These are phyloP conservation scores for Fusarium ramigenum DNA, from an alignment of 2,329 filamentous ascomycete species.

Conservation along the genomic window DNA sequence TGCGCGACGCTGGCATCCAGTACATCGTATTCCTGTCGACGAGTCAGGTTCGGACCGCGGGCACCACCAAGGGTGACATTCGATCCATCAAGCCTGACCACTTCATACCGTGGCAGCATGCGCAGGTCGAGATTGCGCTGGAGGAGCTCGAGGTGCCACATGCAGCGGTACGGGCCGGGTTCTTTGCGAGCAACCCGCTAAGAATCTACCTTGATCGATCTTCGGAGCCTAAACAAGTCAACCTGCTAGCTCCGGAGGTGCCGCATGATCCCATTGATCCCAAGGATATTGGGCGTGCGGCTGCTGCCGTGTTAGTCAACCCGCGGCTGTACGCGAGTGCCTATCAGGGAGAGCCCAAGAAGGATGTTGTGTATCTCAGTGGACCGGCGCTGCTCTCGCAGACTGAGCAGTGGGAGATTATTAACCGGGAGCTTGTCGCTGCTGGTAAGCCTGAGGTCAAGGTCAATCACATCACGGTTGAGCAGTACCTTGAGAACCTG, in stretches of 20 bases:
- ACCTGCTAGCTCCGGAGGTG: background rate
- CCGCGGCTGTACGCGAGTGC: background rate
- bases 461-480: background rate
- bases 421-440: background rate
- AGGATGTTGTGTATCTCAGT: background rate
- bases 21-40: background rate
- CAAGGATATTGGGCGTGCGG: background rate
- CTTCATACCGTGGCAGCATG: background rate
- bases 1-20: background rate
- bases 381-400: background rate
- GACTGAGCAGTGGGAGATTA: background rate
- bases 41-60: background rate
- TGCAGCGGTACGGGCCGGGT: background rate
- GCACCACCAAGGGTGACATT: background rate
- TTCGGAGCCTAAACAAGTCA: constrained; percentile 1
- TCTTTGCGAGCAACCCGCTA: background rate
- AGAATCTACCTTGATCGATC: background rate
- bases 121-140: background rate
- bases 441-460: background rate
- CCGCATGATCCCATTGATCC: background rate
- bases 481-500: background rate
- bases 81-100: background rate
- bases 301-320: background rate
- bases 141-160: background rate
- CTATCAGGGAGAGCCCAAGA: background rate